A percentile compares a stretch with the other conserved stretches of the same genome.
These are phyloP conservation scores for Protomyces inundatus DNA, from an alignment of 1,139 yeast species.

Conservation along the genomic window DNA sequence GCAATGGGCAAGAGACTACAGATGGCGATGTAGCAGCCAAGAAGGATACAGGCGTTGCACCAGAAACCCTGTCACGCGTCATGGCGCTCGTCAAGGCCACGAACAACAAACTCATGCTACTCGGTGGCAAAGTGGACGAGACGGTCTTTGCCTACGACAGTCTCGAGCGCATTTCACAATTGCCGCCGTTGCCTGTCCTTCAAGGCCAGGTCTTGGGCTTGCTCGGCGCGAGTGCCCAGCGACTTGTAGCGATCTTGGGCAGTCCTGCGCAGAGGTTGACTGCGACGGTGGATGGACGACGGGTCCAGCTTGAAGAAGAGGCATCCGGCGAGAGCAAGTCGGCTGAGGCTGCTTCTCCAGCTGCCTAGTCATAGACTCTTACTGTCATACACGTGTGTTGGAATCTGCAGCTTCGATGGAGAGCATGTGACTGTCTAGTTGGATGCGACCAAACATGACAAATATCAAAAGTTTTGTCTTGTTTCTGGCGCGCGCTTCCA, in stretches of 20 bases:
- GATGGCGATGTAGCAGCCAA: neutral
- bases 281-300: slow-evolving; percentile 17
- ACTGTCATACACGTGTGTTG: no score
- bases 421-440: neutral
- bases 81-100: neutral
- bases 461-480: neutral
- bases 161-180: slow-evolving; percentile 5
- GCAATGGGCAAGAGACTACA: neutral
- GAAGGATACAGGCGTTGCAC: neutral
- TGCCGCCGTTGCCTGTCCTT: slow-evolving; percentile 9
- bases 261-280: slow-evolving; percentile 16
- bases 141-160: slow-evolving; percentile 11
- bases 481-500: neutral
- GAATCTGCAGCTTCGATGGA: no score
- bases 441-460: neutral
- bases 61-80: neutral
- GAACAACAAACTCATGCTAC: slow-evolving; percentile 9
- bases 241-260: slow-evolving; percentile 12
- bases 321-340: neutral
- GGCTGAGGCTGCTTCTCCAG: neutral
- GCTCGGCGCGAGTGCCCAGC: slow-evolving; percentile 12
- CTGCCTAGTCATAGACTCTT: neutral
- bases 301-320: slow-evolving; percentile 5
- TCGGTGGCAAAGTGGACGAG: slow-evolving; percentile 18
- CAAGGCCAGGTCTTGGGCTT: slow-evolving; percentile 14